Conservation (phyloP, 1,139 yeast species). For the Pichia sp. region DNA sequence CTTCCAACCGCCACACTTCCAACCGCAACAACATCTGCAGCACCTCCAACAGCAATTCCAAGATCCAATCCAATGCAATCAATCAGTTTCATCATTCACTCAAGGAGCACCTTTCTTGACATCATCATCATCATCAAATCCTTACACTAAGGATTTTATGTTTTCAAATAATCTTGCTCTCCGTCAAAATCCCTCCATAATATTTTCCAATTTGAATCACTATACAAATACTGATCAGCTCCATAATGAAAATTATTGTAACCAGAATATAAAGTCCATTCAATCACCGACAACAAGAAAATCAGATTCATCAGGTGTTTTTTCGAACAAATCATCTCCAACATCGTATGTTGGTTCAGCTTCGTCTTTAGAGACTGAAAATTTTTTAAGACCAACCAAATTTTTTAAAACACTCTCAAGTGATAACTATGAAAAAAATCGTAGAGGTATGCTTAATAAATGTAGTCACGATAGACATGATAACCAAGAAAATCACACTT, state of each 20-base stretch:
- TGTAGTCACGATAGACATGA: neutral
- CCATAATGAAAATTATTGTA: neutral
- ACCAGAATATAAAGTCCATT: neutral
- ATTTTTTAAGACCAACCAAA: neutral
- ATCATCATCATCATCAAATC: neutral
- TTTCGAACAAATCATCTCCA: neutral
- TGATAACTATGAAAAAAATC: neutral
- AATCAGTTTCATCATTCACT: neutral
- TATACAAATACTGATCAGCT: neutral
- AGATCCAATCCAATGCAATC: neutral
- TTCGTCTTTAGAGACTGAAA: neutral
- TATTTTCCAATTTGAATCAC: neutral
- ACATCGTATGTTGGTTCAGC: neutral
- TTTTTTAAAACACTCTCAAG: too few relatives aligned
- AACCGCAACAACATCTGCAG: neutral
- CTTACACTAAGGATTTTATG: neutral
- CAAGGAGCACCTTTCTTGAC: neutral
- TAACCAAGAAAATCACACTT: neutral
- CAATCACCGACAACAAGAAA: neutral
- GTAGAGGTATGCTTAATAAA: neutral
- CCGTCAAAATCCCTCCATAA: neutral
- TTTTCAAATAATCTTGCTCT: neutral
- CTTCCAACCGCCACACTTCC: neutral
- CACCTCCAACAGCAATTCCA: neutral
- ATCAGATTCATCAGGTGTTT: neutral